Evolutionary conservation across 495 filamentous ascomycete species (phyloP), one percentile per base, ranked within the genome.

Genomic region (Penicillium cataractarum): DNA sequence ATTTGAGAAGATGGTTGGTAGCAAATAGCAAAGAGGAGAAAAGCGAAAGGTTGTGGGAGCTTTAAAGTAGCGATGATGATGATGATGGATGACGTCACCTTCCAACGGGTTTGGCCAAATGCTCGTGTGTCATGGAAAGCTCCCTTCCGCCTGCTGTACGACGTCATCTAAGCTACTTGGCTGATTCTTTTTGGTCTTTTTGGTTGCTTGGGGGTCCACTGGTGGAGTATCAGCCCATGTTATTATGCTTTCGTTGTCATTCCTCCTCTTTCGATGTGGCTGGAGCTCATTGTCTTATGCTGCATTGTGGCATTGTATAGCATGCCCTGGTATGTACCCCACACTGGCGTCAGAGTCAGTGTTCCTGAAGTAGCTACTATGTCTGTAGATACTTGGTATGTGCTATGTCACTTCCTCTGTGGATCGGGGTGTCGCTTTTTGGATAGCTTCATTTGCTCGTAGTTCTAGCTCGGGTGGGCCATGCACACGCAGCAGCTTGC

Each of bases 41-140:
- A 9, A 13, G 21, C 10, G 42, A 46, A 22, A 46, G 48, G n/a
- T 59, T 59, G 53, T 62, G 27, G 33, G n/a, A 55, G 61, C 60
- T 62, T 65, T 48, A 67, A 63, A 65, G 58, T 57, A 58, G 39
- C 49, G 62, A 65, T 68, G 66, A 35, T 53, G 62, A 65, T 68
- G 66, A 69, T 66, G 60, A 55, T 46, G 55, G 57, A 62, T 76
- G 72, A 78, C 75, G 75, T 78, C 74, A 78, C 63, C 19, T 55
- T 50, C 52, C 22, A 29, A 3, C 33, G 26, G 29, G 50, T 22
- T 44, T 49, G 5, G 35, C 33, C 31, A 58, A 62, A 33, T 55
- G 61, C 51, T 66, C 55, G 50, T 60, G 65, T 63, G 60, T 63
- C 64, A 67, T 62, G 56, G 39, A 37, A 48, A 58, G 37, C 56